Evolutionary conservation across 2,329 filamentous ascomycete genomes (phyloP).

Genomic region (Escovopsis sp.): DNA sequence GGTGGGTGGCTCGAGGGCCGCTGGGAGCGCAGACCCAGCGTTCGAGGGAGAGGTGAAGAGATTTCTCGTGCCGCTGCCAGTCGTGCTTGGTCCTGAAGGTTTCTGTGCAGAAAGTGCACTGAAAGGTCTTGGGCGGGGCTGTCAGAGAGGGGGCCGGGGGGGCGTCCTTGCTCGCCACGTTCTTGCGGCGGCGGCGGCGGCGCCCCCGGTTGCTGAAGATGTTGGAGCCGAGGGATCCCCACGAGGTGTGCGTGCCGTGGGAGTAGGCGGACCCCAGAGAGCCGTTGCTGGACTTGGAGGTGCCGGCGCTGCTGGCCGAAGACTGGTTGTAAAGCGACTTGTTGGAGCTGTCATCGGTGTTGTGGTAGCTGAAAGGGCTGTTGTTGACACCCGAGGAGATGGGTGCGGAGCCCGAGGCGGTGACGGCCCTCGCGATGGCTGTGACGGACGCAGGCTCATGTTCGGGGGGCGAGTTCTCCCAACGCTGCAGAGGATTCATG

Average conservation of each 20-base stretch:
- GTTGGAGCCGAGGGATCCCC: slow-evolving; percentile 33
- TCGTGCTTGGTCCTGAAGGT: slow-evolving; percentile 54
- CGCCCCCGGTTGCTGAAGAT: slow-evolving; percentile 27
- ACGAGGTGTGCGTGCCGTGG: slow-evolving; percentile 40
- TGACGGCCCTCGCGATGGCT: slow-evolving; percentile 42
- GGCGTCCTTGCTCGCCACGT: slow-evolving; percentile 18
- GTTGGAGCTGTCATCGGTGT: slow-evolving; percentile 45
- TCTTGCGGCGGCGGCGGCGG: slow-evolving; percentile 32
- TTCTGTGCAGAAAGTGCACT: slow-evolving; percentile 55
- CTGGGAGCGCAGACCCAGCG: slow-evolving; percentile 49
- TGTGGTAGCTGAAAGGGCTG: slow-evolving; percentile 40
- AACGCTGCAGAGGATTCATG: slow-evolving; percentile 19
- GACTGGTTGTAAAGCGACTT: slow-evolving; percentile 43
- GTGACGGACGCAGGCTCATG: slow-evolving; percentile 45
- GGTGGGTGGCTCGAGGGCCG: slow-evolving; percentile 38
- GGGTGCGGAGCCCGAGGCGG: slow-evolving; percentile 31
- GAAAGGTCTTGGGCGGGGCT: slow-evolving; percentile 39
- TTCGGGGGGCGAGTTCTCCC: slow-evolving; percentile 38
- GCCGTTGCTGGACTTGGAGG: slow-evolving; percentile 42
- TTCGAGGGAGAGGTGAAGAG: slow-evolving; percentile 47
- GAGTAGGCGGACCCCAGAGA: slow-evolving; percentile 46
- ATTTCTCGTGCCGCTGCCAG: slow-evolving; percentile 58
- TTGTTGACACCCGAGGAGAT: slow-evolving; percentile 39
- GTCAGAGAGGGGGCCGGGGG: slow-evolving; percentile 16
- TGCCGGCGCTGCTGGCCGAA: slow-evolving; percentile 44